These are phyloP conservation scores for Ophioceras dolichostomum DNA, from an alignment of 2,329 filamentous ascomycete genomes.

Conservation along the genomic window DNA sequence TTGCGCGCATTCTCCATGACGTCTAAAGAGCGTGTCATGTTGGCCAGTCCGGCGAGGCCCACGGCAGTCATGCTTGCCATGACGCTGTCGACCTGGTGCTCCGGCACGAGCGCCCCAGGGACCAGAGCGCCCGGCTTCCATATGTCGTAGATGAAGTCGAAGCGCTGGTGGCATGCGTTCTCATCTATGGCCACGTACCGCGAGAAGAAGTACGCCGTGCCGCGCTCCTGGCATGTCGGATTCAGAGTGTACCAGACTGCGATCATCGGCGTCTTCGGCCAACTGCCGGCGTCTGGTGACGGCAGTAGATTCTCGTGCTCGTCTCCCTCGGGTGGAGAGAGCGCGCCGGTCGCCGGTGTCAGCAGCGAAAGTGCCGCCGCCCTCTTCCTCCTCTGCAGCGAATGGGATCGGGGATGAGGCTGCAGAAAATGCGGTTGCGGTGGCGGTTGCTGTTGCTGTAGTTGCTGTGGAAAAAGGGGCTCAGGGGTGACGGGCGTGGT, in stretches of 20 bases:
- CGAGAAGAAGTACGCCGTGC: constrained; percentile 37
- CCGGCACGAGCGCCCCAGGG: constrained; percentile 15
- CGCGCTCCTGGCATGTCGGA: constrained; percentile 27
- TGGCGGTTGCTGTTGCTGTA: too few relatives aligned
- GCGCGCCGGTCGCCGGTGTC: neutral
- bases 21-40: constrained; percentile 26
- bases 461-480: too few relatives aligned
- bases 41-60: constrained; percentile 37
- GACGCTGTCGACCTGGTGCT: constrained; percentile 27
- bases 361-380: neutral
- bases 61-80: constrained; percentile 42
- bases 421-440: too few relatives aligned
- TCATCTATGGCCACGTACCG: constrained; percentile 34
- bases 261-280: constrained; percentile 15
- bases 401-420: too few relatives aligned
- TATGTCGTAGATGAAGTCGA: constrained; percentile 39
- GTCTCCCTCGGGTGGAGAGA: constrained; percentile 3
- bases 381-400: too few relatives aligned
- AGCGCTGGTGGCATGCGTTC: constrained; percentile 32
- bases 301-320: constrained; percentile 16
- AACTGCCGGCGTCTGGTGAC: constrained; percentile 19
- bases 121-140: constrained; percentile 28
- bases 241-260: constrained; percentile 18
- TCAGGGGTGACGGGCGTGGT: neutral
- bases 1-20: constrained; percentile 34